phyloP scores from a whole-genome alignment of 306 rosid species.

The Cajanus cajan region DNA sequence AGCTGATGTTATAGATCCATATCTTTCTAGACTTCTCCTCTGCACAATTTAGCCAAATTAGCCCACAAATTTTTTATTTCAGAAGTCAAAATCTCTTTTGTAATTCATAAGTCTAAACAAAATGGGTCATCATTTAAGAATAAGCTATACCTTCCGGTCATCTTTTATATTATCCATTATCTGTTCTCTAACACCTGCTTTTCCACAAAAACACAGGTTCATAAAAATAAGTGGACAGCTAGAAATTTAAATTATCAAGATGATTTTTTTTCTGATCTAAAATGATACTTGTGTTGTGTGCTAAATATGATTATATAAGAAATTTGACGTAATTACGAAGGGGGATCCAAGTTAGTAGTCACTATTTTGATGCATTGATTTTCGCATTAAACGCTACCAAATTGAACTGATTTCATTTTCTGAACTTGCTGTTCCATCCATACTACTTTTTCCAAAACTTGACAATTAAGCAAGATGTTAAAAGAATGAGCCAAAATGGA shows the following conservation, averaged over 20 bases:
- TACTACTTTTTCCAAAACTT: neutral
- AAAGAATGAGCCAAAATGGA: neutral
- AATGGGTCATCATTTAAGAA: neutral
- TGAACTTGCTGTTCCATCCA: neutral
- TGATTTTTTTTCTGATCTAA: neutral
- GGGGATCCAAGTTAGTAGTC: neutral
- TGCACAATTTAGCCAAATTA: constrained; percentile 44
- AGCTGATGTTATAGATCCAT: constrained; percentile 81
- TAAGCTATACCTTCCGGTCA: constrained; percentile 62
- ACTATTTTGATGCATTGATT: constrained; percentile 1
- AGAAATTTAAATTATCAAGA: constrained; percentile 10
- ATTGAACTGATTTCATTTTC: constrained; percentile 8
- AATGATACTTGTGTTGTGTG: neutral
- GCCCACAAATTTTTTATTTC: neutral
- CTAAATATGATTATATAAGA: neutral
- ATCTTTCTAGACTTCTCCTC: constrained; percentile 64
- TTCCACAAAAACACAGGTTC: constrained; percentile 28
- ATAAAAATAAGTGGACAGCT: neutral
- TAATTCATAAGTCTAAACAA: constrained; percentile 9
- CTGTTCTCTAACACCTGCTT: constrained; percentile 81
- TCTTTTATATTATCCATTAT: constrained; percentile 82
- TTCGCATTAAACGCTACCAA: neutral
- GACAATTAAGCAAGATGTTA: neutral
- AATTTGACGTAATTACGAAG: neutral
- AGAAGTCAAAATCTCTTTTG: constrained; percentile 7